These are phyloP conservation scores for Mucor sp. DNA, from an alignment of 371 early-diverging fungal genomes.

Conservation along the genomic window DNA sequence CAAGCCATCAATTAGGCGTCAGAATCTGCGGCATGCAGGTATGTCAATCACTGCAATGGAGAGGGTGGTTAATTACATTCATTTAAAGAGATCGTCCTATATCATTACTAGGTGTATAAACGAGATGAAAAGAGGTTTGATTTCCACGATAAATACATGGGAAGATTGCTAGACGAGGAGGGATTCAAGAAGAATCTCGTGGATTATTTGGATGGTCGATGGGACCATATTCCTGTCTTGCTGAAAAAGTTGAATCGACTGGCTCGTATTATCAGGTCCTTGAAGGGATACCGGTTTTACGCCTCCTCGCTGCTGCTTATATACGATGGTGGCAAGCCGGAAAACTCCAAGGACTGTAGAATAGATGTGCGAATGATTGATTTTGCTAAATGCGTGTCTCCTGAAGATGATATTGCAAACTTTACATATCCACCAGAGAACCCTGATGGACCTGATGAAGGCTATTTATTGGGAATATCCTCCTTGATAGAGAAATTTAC, in stretches of 20 bases:
- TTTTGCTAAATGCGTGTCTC: slow-evolving; percentile 80
- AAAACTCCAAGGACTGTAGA: slow-evolving; percentile 16
- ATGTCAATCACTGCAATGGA: not conserved
- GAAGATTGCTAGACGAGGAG: slow-evolving; percentile 76
- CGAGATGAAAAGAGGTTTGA: slow-evolving; percentile 36
- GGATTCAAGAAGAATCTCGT: slow-evolving; percentile 74
- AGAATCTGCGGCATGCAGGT: slow-evolving; percentile 88
- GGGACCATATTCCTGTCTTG: slow-evolving; percentile 76
- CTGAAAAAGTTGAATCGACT: slow-evolving; percentile 71
- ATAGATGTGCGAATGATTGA: slow-evolving; percentile 89
- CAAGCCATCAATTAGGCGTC: slow-evolving; percentile 84
- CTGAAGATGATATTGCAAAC: slow-evolving; percentile 23
- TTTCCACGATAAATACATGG: slow-evolving; percentile 93
- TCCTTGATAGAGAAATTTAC: slow-evolving; percentile 49
- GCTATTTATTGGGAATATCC: slow-evolving; percentile 74
- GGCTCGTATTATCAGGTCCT: slow-evolving; percentile 64
- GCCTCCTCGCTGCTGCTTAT: slow-evolving; percentile 82
- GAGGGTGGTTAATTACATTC: not conserved
- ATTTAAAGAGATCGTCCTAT: not conserved
- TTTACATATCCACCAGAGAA: slow-evolving; percentile 65
- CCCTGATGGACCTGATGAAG: slow-evolving; percentile 61
- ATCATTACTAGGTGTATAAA: slow-evolving; percentile 52
- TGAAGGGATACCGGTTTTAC: slow-evolving; percentile 88
- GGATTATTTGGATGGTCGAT: slow-evolving; percentile 77
- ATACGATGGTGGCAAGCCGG: slow-evolving; percentile 41